A percentile compares a stretch with the other conserved stretches of the same genome.
Evolutionary conservation across 2,329 filamentous ascomycete species (phyloP).

Genomic region (Aspergillus puulaauensis): DNA sequence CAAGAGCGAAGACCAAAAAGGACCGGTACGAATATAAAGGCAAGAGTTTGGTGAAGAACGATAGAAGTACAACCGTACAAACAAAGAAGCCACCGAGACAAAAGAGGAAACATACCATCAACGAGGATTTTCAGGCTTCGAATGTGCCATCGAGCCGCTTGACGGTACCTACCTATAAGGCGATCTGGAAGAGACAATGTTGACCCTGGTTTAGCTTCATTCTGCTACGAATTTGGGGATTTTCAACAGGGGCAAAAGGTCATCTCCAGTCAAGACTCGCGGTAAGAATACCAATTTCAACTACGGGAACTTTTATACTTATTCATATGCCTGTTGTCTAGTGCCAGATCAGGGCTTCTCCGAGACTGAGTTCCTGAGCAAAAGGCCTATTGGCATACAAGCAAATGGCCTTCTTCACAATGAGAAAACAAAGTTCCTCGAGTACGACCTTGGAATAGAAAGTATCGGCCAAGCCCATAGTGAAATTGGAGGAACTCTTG

Average conservation of each 20-base stretch:
- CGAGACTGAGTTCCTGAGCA: constrained; percentile 21
- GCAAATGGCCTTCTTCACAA: background rate
- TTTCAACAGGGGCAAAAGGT: constrained; percentile 38
- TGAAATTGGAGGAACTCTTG: background rate
- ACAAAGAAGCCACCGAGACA: constrained; percentile 26
- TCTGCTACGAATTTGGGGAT: constrained; percentile 27
- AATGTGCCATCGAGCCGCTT: constrained; percentile 54
- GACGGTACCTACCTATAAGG: constrained; percentile 44
- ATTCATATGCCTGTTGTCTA: background rate
- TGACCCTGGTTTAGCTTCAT: constrained; percentile 24
- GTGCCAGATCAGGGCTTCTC: constrained; percentile 23
- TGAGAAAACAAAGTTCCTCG: background rate
- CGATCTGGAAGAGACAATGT: background rate
- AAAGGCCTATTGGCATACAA: background rate
- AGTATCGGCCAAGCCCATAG: background rate
- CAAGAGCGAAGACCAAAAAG: constrained; percentile 56
- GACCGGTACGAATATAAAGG: constrained; percentile 55
- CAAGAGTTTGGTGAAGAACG: background rate
- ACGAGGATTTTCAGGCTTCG: constrained; percentile 57
- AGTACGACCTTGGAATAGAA: background rate
- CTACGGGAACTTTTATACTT: background rate
- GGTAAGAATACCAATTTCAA: background rate
- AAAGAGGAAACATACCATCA: constrained; percentile 42
- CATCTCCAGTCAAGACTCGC: constrained; percentile 26
- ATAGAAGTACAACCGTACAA: constrained; percentile 6